phyloP scores from a whole-genome alignment of 108 stramenopile species.

The Seminavis robusta region DNA sequence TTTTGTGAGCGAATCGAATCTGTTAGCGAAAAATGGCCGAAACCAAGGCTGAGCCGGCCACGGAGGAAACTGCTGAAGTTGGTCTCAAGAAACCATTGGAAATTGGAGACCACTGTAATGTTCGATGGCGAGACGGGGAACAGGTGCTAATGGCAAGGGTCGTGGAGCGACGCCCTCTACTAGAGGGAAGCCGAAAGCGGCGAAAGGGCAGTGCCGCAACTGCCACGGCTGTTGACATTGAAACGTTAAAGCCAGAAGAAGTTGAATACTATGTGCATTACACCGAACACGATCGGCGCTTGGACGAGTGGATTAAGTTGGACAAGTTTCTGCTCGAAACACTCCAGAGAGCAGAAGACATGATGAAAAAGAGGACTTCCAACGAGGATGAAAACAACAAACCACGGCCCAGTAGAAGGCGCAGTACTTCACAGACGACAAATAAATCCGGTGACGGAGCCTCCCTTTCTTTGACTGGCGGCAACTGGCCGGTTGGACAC shows the following conservation, averaged over 20 bases:
- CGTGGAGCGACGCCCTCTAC: constrained; percentile 46
- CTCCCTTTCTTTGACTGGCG: constrained; percentile 31
- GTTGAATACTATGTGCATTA: constrained; percentile 86
- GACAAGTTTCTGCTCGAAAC: constrained; percentile 62
- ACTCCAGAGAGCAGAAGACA: constrained; percentile 22
- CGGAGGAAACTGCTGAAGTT: too few species aligned
- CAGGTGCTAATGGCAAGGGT: constrained; percentile 40
- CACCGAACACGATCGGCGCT: constrained; percentile 74
- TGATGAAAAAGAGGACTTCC: background rate
- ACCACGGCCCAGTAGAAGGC: background rate
- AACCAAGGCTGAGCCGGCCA: too few species aligned
- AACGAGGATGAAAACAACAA: background rate
- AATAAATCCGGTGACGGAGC: background rate
- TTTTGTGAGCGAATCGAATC: too few species aligned
- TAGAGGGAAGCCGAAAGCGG: background rate
- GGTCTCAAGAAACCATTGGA: constrained; percentile 36
- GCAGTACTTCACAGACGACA: background rate
- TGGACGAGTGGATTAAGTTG: constrained; percentile 84
- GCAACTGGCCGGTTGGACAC: constrained; percentile 60
- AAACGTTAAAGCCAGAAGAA: constrained; percentile 30
- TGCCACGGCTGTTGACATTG: background rate
- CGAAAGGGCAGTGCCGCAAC: background rate
- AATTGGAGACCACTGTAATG: constrained; percentile 61
- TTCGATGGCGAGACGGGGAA: constrained; percentile 57
- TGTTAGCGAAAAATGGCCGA: too few species aligned